Conservation (phyloP, 371 early-diverging fungal genomes). For the Batkoa obscura region DNA sequence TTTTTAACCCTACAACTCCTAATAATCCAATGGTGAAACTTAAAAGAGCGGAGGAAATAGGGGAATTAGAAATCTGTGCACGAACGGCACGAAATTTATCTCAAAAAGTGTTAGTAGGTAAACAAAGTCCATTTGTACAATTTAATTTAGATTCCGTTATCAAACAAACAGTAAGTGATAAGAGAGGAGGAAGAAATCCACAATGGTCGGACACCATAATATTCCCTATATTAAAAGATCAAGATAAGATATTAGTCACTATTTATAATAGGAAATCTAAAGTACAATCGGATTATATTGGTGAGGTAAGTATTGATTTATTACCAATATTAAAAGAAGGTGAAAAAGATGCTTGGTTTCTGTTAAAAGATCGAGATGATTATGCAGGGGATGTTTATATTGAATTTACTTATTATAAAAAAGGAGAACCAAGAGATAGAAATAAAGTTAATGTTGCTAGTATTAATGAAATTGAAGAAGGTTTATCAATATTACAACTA, state of each 20-base stretch:
- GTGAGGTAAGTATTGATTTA: background rate
- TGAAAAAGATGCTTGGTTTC: constrained; percentile 2
- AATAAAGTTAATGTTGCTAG: background rate
- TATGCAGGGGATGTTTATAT: constrained; percentile 1
- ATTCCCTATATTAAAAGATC: background rate
- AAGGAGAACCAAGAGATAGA: background rate
- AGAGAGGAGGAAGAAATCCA: constrained; percentile 4
- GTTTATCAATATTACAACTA: background rate
- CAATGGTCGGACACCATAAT: background rate
- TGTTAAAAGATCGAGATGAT: background rate
- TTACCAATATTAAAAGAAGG: background rate
- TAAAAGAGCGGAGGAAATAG: too few species aligned
- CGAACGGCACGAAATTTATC: background rate
- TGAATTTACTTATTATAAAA: background rate
- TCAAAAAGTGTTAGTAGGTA: background rate
- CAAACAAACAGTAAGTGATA: background rate
- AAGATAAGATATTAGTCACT: background rate
- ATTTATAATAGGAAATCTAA: background rate
- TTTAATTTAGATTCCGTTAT: background rate
- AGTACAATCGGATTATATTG: background rate
- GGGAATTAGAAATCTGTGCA: background rate
- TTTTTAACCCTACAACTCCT: too few species aligned
- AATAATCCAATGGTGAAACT: too few species aligned
- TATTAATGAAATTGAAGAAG: constrained; percentile 2
- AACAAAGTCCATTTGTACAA: constrained; percentile 5